Evolutionary conservation across 2,329 filamentous ascomycete species (phyloP).

Genomic region (Fusarium tanahbumbuense): DNA sequence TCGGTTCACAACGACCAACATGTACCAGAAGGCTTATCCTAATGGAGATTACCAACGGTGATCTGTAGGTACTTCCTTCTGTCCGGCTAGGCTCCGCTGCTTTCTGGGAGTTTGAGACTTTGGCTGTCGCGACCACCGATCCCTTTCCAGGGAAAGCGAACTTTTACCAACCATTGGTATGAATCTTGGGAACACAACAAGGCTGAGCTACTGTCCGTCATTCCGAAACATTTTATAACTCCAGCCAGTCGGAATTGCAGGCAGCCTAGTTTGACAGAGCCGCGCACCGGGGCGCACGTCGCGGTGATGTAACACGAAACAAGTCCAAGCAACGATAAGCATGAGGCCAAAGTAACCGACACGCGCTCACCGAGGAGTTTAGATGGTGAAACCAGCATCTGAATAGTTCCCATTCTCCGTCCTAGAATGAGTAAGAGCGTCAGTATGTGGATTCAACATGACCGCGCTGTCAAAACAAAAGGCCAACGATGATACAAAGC

Average conservation of each 20-base stretch:
- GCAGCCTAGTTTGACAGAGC: constrained; percentile 26
- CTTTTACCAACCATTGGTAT: not conserved
- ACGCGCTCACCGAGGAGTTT: constrained; percentile 25
- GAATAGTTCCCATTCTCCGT: constrained; percentile 20
- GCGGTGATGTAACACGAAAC: constrained; percentile 20
- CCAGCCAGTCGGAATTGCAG: constrained; percentile 25
- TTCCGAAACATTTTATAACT: constrained; percentile 8
- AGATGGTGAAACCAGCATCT: constrained; percentile 43
- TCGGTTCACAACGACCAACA: not conserved
- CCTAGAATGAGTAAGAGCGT: constrained; percentile 13
- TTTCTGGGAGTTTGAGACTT: not conserved
- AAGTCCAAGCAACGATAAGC: constrained; percentile 18
- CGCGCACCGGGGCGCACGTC: constrained; percentile 16
- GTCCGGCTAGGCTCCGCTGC: not conserved
- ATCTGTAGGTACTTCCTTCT: not conserved
- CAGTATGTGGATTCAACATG: not conserved
- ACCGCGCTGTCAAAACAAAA: constrained; percentile 11
- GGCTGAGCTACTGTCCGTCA: constrained; percentile 31
- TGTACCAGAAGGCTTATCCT: not conserved
- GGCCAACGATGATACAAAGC: constrained; percentile 28
- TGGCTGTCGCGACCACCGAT: not conserved
- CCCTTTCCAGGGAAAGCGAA: not conserved
- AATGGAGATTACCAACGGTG: not conserved
- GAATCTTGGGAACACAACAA: constrained; percentile 7
- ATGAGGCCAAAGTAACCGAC: constrained; percentile 3